These are phyloP conservation scores for Silene vulgaris DNA, from an alignment of 179 eudicot species.

Conservation along the genomic window DNA sequence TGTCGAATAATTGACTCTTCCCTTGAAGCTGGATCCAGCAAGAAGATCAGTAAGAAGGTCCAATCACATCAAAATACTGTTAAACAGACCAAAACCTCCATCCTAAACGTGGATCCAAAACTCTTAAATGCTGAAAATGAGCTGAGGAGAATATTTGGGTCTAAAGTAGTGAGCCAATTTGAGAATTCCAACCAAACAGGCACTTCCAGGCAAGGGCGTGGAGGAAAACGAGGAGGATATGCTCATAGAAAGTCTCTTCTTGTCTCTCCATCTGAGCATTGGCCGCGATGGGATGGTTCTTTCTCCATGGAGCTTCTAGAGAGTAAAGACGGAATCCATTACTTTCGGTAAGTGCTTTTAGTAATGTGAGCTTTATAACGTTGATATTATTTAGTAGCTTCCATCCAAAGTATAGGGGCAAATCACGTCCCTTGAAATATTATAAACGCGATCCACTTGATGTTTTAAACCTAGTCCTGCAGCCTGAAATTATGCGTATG, in stretches of 20 bases:
- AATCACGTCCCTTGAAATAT: neutral
- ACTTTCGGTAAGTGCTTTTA: conserved; percentile 50
- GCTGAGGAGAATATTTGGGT: conserved; percentile 86
- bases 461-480: neutral
- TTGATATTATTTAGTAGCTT: neutral
- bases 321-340: conserved; percentile 54
- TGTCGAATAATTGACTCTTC: conserved; percentile 11
- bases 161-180: conserved; percentile 80
- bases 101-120: conserved; percentile 79
- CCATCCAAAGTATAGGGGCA: neutral
- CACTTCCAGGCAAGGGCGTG: conserved; percentile 61
- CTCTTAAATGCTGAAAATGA: conserved; percentile 87
- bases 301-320: conserved; percentile 87
- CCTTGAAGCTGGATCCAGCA: conserved; percentile 6
- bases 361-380: too few relatives aligned
- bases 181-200: conserved; percentile 56
- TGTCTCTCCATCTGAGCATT: conserved; percentile 73
- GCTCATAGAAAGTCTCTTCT: conserved; percentile 57
- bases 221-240: conserved; percentile 69
- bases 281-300: conserved; percentile 99
- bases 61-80: neutral
- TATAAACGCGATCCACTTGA: neutral
- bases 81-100: conserved; percentile 14
- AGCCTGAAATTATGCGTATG: neutral
- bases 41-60: conserved; percentile 7